Evolutionary conservation across 2,329 filamentous ascomycete genomes (phyloP), one percentile per base, ranked within the genome.

Genomic region (Sporothrix schenckii): DNA sequence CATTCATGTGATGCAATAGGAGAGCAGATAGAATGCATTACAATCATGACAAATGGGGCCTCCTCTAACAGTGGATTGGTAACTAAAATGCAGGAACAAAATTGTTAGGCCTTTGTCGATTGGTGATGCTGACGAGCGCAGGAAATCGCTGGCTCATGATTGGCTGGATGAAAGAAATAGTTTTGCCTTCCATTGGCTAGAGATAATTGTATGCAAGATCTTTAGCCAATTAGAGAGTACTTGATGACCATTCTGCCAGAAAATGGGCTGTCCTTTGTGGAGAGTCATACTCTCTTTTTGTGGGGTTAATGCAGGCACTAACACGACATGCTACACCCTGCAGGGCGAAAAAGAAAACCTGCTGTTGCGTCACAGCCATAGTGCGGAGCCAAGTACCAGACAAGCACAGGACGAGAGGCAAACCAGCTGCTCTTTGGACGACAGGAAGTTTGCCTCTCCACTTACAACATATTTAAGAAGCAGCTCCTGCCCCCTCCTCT

Each of bases 231-330:
- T 14, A 68, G 0, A 9, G 3, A 1, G 0, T 1, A 13, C 14
- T 4, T 71, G 69, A 73, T 73, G 71, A 73, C 72, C 70, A 69
- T 30, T 13, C 16, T 39, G 9, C 47, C 44, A 3, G 44, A 50
- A 52, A 47, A 68, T 70, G 68, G 68, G 24, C 72, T 72, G 70
- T 68, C 68, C 16, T 24, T 41, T 44, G 30, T 56, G 54, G 66
- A 44, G 66, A 67, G 65, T 71, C 70, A 65, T 69, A 10, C 66
- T 10, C n/a, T 63, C 56, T 67, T 69, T 41, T 21, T 47, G 58
- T 60, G 14, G 30, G 49, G 24, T 9, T 19, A 6, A 39, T 39
- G 19, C 49, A 68, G n/a, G 19, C 56, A 19, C 34, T 61, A 61
- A 21, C 56, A 24, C 34, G 6, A 19, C 13, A 13, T 58, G 13